Evolutionary conservation across 2,329 filamentous ascomycete genomes (phyloP).

Genomic region (Delphinella strobiligena): DNA sequence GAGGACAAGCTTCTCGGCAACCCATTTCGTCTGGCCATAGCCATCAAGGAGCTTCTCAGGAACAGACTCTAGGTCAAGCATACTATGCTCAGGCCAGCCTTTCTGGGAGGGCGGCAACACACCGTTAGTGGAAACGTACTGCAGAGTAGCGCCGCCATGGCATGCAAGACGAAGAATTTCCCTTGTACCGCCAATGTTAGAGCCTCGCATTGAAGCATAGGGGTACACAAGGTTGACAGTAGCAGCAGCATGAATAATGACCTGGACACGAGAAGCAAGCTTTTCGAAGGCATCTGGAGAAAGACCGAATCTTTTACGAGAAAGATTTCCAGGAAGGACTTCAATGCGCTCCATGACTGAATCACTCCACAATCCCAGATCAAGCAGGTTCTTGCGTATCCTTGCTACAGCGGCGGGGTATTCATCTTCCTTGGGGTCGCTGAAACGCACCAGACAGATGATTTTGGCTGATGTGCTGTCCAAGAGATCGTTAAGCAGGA

Average conservation of each 20-base stretch:
- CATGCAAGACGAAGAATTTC: slow-evolving; percentile 63
- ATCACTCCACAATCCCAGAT: slow-evolving; percentile 66
- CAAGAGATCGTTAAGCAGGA: slow-evolving; percentile 56
- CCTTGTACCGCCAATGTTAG: slow-evolving; percentile 68
- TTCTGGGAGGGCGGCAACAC: slow-evolving; percentile 58
- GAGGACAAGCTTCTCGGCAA: slow-evolving; percentile 61
- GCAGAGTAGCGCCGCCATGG: slow-evolving; percentile 56
- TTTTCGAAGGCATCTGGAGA: slow-evolving; percentile 52
- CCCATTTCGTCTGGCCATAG: slow-evolving; percentile 74
- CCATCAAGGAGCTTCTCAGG: slow-evolving; percentile 58
- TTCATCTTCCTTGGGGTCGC: slow-evolving; percentile 52
- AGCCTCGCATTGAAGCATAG: slow-evolving; percentile 60
- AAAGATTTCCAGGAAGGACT: slow-evolving; percentile 61
- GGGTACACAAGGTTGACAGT: slow-evolving; percentile 74
- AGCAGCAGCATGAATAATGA: slow-evolving; percentile 66
- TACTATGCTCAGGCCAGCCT: slow-evolving; percentile 59
- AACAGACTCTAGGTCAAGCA: slow-evolving; percentile 56
- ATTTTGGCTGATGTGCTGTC: slow-evolving; percentile 57
- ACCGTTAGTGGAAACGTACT: slow-evolving; percentile 71
- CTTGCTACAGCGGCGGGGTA: slow-evolving; percentile 57
- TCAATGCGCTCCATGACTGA: slow-evolving; percentile 67
- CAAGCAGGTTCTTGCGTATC: slow-evolving; percentile 64
- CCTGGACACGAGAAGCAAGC: slow-evolving; percentile 53
- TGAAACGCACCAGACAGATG: slow-evolving; percentile 62
- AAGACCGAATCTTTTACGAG: slow-evolving; percentile 56